Conservation (phyloP, 164 flowering plant species). For the Taxillus chinensis region DNA sequence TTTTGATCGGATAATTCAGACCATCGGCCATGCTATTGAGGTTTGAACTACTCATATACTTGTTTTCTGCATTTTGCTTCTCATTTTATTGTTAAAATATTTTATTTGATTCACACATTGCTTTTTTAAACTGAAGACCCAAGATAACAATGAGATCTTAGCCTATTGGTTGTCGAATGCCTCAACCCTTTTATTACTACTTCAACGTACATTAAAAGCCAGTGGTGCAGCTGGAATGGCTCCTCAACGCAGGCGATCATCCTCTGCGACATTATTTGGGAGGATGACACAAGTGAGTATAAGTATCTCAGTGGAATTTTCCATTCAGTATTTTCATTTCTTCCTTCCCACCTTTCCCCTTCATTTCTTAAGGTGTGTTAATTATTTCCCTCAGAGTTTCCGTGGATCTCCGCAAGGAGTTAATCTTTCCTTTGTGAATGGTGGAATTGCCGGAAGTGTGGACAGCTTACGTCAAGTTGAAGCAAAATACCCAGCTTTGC, state of each 20-base stretch:
- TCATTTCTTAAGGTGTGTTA: neutral
- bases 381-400: constrained; percentile 51
- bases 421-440: constrained; percentile 62
- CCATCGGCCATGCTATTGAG: constrained; percentile 95
- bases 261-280: constrained; percentile 84
- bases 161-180: constrained; percentile 98
- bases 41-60: constrained; percentile 25
- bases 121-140: constrained; percentile 38
- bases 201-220: constrained; percentile 92
- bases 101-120: constrained; percentile 7
- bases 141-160: constrained; percentile 77
- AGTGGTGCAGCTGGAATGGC: constrained; percentile 94
- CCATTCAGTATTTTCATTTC: neutral
- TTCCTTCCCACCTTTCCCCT: neutral
- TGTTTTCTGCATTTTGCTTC: neutral
- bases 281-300: constrained; percentile 79
- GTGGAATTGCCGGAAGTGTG: constrained; percentile 55
- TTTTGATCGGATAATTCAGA: constrained; percentile 91
- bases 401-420: constrained; percentile 90
- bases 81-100: neutral
- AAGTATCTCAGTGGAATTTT: neutral
- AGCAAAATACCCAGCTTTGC: constrained; percentile 98
- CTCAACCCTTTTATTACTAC: constrained; percentile 78
- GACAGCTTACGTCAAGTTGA: constrained; percentile 83
- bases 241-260: constrained; percentile 83